phyloP scores from a whole-genome alignment of 768 basidiomycete genomes.

The Rhizopogon sp. region DNA sequence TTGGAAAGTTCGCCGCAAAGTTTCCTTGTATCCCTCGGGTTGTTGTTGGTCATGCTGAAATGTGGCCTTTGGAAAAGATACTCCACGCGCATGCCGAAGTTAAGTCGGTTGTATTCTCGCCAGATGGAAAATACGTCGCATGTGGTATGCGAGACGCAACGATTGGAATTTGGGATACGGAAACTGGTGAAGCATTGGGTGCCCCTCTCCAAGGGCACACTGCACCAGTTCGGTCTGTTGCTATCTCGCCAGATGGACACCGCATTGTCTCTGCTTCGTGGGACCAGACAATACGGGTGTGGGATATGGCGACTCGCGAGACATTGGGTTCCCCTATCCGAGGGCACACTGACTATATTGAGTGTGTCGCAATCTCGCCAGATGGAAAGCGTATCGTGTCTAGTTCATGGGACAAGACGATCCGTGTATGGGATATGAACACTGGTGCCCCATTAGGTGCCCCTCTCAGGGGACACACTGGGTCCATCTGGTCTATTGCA shows the following conservation, averaged over 20 bases:
- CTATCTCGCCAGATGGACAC: slow-evolving; percentile 1
- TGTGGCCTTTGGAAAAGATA: not conserved
- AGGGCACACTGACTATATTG: slow-evolving; percentile 1
- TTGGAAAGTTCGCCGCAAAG: too few species aligned
- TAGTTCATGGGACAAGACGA: not conserved
- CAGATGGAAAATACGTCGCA: slow-evolving; percentile 1
- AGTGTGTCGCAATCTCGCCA: slow-evolving; percentile 10
- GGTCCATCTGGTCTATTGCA: not conserved
- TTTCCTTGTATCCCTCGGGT: not conserved
- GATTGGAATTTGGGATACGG: slow-evolving; percentile 4
- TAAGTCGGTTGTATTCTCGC: slow-evolving; percentile 4
- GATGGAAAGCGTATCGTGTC: slow-evolving; percentile 9
- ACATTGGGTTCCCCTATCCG: not conserved
- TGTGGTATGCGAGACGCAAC: slow-evolving; percentile 4
- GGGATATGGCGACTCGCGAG: not conserved
- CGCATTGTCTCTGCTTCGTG: not conserved
- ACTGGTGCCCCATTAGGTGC: not conserved
- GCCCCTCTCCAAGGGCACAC: slow-evolving; percentile 5
- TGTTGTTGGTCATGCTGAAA: too few species aligned
- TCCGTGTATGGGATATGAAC: slow-evolving; percentile 1
- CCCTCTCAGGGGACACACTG: slow-evolving; percentile 1
- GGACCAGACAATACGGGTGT: not conserved
- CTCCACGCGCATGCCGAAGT: not conserved
- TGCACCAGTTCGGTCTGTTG: not conserved
- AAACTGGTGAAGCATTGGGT: slow-evolving; percentile 1